These are phyloP conservation scores for Escallonia rubra DNA, from an alignment of 129 eudicot genomes.

Conservation along the genomic window DNA sequence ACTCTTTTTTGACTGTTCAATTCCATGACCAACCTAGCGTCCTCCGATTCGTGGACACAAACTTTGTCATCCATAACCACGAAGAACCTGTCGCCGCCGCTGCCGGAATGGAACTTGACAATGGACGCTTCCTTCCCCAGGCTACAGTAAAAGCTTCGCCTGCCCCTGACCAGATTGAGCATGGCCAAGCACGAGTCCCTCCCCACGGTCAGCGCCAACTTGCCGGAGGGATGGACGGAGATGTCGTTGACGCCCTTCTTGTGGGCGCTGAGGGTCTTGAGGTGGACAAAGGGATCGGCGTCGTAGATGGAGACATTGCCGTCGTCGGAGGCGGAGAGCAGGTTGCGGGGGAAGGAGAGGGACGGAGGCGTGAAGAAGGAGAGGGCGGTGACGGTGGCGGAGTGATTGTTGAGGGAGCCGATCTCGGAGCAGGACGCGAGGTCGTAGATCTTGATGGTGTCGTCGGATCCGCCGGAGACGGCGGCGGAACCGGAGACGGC, in stretches of 20 bases:
- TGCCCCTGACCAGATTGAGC: slow-evolving; percentile 90
- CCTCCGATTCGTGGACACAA: slow-evolving; percentile 69
- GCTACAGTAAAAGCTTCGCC: slow-evolving; percentile 65
- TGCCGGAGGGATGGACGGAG: slow-evolving; percentile 70
- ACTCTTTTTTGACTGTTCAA: slow-evolving; percentile 51
- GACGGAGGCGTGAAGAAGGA: slow-evolving; percentile 50
- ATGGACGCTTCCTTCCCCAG: slow-evolving; percentile 66
- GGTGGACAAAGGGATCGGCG: slow-evolving; percentile 76
- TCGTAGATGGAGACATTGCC: slow-evolving; percentile 71
- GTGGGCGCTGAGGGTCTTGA: slow-evolving; percentile 61
- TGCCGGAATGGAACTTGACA: slow-evolving; percentile 31
- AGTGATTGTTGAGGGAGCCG: slow-evolving; percentile 61
- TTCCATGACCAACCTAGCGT: slow-evolving; percentile 56
- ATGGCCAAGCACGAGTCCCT: slow-evolving; percentile 70
- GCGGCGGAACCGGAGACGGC: slow-evolving; percentile 86
- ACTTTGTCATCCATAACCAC: slow-evolving; percentile 71
- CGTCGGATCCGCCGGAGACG: slow-evolving; percentile 85
- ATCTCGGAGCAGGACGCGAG: slow-evolving; percentile 69
- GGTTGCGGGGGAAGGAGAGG: slow-evolving; percentile 59
- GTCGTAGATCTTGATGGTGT: slow-evolving; percentile 90
- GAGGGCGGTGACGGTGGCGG: slow-evolving; percentile 68
- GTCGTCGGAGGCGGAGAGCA: slow-evolving; percentile 62
- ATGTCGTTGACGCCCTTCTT: slow-evolving; percentile 58
- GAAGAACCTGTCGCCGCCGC: slow-evolving; percentile 54
- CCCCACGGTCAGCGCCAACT: slow-evolving; percentile 71